Evolutionary conservation across 495 filamentous ascomycete genomes (phyloP), one percentile per base, ranked within the genome.

Genomic region (Neurospora sp.): DNA sequence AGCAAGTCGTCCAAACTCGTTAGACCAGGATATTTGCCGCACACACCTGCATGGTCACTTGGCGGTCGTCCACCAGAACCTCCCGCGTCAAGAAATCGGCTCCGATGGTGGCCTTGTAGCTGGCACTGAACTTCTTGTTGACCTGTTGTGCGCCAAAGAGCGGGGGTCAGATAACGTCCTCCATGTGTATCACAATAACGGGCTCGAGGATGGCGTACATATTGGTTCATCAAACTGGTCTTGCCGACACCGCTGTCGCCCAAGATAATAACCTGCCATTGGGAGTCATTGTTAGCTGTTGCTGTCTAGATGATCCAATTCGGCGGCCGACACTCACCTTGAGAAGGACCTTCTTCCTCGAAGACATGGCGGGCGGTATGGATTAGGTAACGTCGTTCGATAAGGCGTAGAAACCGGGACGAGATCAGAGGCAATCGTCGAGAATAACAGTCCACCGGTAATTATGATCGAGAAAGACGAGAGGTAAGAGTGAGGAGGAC

Each of bases 171-270:
- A 68, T 42, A 20, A 35, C 69, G 39, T 44, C 10, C 20, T 44
- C 37, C 0, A 37, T 31, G n/a, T 31, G 20, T 53, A 22, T 27
- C 35, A 40, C 40, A 37, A 39, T 14, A 39, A 73, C 68, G 72
- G 27, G 53, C 22, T 65, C 53, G 53, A 65, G 27, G 27, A 35
- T 53, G 73, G 86, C 92, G 78, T 89, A 98, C 96, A 91, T 98
- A 99, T 98, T 99, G 96, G 85, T 98, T 99, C 96, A 99, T 98
- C 87, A 99, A 90, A 83, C 93, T 97, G 70, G 96, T 99, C 87
- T 99, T 99, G 75, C 96, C 96, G 65, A 99, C 96, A 80, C 96
- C 96, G 82, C 94, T 97, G 81, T 98, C 96, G 75, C 96, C 96
- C 73, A 99, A 89, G 80, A 99, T 98, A 77, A 99, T 98, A 74